phyloP scores from a whole-genome alignment of 176 grass and related monocot genomes.

The Bothriochloa decipiens region DNA sequence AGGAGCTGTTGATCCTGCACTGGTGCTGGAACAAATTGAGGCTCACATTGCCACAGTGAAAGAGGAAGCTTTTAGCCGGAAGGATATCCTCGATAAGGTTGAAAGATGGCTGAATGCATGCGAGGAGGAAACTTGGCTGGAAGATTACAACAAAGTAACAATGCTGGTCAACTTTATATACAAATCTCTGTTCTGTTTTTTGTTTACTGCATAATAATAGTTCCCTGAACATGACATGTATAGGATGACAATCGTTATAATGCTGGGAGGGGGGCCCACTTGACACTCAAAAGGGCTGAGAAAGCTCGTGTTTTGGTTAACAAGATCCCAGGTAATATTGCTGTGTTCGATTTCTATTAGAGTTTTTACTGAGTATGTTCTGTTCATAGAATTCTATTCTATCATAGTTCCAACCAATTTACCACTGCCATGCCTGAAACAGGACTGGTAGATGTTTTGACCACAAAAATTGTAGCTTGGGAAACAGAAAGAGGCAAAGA shows the following conservation, averaged over 20 bases:
- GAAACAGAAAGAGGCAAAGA: slow-evolving; percentile 69
- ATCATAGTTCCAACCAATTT: slow-evolving; percentile 33
- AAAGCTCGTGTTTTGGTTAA: slow-evolving; percentile 80
- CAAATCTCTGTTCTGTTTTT: background rate
- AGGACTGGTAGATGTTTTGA: slow-evolving; percentile 79
- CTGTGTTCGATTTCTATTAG: slow-evolving; percentile 19
- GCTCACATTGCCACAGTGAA: slow-evolving; percentile 73
- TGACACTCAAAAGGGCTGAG: slow-evolving; percentile 87
- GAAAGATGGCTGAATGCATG: slow-evolving; percentile 87
- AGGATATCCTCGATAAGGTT: slow-evolving; percentile 94
- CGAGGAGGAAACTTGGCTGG: slow-evolving; percentile 91
- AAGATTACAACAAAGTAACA: slow-evolving; percentile 91
- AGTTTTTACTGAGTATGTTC: slow-evolving; percentile 4
- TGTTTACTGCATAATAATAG: slow-evolving; percentile 9
- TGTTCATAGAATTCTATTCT: slow-evolving; percentile 4
- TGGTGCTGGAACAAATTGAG: slow-evolving; percentile 88
- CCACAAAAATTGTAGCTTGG: slow-evolving; percentile 72
- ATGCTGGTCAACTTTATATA: slow-evolving; percentile 25
- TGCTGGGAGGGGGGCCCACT: slow-evolving; percentile 84
- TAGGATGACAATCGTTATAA: slow-evolving; percentile 94
- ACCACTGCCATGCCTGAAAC: slow-evolving; percentile 38
- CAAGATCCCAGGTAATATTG: slow-evolving; percentile 82
- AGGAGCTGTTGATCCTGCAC: slow-evolving; percentile 78
- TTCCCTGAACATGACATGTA: slow-evolving; percentile 29
- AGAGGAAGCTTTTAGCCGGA: slow-evolving; percentile 87